Percentiles rank a stretch among this genome's conserved stretches.
These are phyloP conservation scores for Boletus calvinii DNA, from an alignment of 1,284 basidiomycete genomes.

Conservation along the genomic window DNA sequence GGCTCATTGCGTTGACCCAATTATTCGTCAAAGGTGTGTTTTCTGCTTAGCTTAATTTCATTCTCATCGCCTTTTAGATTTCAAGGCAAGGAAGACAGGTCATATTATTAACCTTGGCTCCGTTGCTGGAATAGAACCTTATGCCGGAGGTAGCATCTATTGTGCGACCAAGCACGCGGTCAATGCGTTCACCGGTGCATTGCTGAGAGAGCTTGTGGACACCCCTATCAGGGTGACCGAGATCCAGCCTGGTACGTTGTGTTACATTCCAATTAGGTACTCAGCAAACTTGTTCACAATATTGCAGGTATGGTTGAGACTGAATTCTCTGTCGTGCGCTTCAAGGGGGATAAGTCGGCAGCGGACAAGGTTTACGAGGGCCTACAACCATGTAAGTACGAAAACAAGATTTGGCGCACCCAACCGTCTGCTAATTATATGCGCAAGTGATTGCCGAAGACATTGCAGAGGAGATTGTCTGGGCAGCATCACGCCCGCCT, in stretches of 20 bases:
- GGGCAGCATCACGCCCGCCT: conserved; percentile 84
- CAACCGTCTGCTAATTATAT: conserved; percentile 18
- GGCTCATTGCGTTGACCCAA: conserved; percentile 83
- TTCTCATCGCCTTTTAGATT: conserved; percentile 50
- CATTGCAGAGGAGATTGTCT: conserved; percentile 97
- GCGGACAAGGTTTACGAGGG: conserved; percentile 92
- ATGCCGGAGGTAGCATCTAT: conserved; percentile 83
- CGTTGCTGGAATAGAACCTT: conserved; percentile 89
- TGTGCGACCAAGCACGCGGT: conserved; percentile 90
- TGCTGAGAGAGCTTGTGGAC: conserved; percentile 86
- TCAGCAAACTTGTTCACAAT: conserved; percentile 5
- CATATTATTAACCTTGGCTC: conserved; percentile 97
- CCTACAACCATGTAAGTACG: conserved; percentile 66
- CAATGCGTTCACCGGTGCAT: conserved; percentile 80
- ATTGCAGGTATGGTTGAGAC: conserved; percentile 83
- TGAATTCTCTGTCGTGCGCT: conserved; percentile 88
- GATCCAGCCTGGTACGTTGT: conserved; percentile 75
- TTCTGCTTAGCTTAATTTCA: neutral
- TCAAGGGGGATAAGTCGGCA: conserved; percentile 75
- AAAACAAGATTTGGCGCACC: neutral
- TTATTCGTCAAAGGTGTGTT: conserved; percentile 66
- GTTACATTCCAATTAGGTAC: neutral
- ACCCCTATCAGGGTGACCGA: conserved; percentile 91
- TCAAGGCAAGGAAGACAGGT: conserved; percentile 85
- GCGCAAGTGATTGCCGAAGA: conserved; percentile 71